Evolutionary conservation across 1,284 basidiomycete species (phyloP), one percentile per base, ranked within the genome.

Genomic region (Afroboletus lepidellus): DNA sequence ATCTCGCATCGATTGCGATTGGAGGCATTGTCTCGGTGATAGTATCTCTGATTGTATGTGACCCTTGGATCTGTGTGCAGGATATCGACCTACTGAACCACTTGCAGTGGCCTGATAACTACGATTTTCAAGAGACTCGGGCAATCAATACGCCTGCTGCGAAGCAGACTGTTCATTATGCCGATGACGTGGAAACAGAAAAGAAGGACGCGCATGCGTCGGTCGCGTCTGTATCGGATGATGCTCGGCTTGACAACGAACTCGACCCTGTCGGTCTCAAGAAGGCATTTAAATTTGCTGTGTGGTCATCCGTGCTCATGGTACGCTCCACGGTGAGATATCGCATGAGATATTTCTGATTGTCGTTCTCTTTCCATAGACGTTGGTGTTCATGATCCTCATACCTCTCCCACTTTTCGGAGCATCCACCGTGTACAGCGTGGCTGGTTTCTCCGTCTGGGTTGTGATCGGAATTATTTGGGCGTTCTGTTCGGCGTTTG

Each of bases 381-480:
- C 84, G 39, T 48, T 89, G 25, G 63, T 90, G 3, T 73, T 88
- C 62, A 76, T 89, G 58, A 74, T 92, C 61, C 53, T 88, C 51
- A 83, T 95, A 48, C 93, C 92, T 0, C 71, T 95, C 3, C 91
- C 92, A 1, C 77, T 94, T 16, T 94, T 93, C 77, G 90, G 89
- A 66, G 83, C 88, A 0, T 78, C 80, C 38, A 84, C 88, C 29
- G 77, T 94, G 32, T 94, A 83, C 60, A 78, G 82, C 12, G 73
- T 81, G 37, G 61, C 70, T 6, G 91, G 90, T 1, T 79, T 93
- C 58, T 81, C 84, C 0, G 87, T 80, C 0, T 92, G 89, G 88
- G 84, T 81, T 58, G 77, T 87, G 37, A 76, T 95, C 50, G 89
- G 90, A 2, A 87, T 96, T 58, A 73, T 87, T 34, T 94, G 92